These are phyloP conservation scores for Arthroderma sp. DNA, from an alignment of 2,329 filamentous ascomycete species.

Conservation along the genomic window DNA sequence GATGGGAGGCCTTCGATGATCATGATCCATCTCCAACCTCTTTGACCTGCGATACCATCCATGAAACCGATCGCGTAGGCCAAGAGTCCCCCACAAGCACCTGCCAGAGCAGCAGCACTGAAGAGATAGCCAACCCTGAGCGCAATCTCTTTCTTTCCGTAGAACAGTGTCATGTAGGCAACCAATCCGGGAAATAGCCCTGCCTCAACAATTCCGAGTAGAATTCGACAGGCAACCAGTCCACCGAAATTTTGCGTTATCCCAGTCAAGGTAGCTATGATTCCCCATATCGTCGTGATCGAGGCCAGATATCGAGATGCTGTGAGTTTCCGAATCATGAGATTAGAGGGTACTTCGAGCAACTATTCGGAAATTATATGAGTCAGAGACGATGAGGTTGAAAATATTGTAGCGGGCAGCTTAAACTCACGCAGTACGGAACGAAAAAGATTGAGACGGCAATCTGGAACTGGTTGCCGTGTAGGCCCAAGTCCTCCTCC, in stretches of 20 bases:
- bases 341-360: constrained; percentile 53
- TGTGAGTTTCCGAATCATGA: constrained; percentile 49
- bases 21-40: constrained; percentile 63
- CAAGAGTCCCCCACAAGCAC: constrained; percentile 57
- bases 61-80: constrained; percentile 63
- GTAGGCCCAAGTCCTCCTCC: constrained; percentile 48
- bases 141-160: constrained; percentile 59
- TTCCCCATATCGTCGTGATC: constrained; percentile 49
- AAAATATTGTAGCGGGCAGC: neutral
- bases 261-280: constrained; percentile 42
- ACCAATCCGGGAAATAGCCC: constrained; percentile 56
- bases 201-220: constrained; percentile 57
- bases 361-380: constrained; percentile 16
- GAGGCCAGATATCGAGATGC: constrained; percentile 44
- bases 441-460: constrained; percentile 55
- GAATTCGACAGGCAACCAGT: constrained; percentile 53
- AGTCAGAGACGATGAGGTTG: too few species aligned
- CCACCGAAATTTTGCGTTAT: constrained; percentile 52
- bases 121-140: constrained; percentile 62
- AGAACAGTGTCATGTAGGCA: constrained; percentile 63
- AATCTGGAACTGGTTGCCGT: constrained; percentile 55
- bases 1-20: constrained; percentile 44
- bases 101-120: constrained; percentile 50
- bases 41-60: constrained; percentile 50
- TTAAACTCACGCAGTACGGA: constrained; percentile 39